Evolutionary conservation across 1,284 basidiomycete species (phyloP).

Genomic region (Irpex sp.): DNA sequence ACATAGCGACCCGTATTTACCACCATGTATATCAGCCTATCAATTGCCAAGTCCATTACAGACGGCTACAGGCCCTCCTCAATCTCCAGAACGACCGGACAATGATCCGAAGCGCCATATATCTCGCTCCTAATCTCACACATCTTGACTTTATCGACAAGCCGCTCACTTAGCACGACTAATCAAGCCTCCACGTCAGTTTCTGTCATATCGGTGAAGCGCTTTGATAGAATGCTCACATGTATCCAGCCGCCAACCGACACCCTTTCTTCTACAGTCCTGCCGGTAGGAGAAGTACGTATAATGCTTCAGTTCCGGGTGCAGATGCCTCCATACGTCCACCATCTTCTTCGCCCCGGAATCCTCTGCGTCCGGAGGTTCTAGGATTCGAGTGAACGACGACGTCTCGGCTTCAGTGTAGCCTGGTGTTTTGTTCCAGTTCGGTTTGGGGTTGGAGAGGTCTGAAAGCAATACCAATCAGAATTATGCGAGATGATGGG

Average conservation of each 20-base stretch:
- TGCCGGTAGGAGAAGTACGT: conserved; percentile 88
- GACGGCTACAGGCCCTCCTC: conserved; percentile 12
- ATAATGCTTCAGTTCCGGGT: conserved; percentile 70
- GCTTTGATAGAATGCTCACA: conserved; percentile 44
- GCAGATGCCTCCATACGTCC: conserved; percentile 78
- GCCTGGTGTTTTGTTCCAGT: conserved; percentile 80
- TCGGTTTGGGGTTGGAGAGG: conserved; percentile 59
- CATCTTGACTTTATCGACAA: conserved; percentile 59
- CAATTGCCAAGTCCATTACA: not conserved
- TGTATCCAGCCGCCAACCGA: conserved; percentile 87
- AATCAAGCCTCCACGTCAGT: conserved; percentile 1
- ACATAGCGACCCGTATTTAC: not conserved
- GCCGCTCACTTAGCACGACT: conserved; percentile 73
- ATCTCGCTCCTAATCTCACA: conserved; percentile 83
- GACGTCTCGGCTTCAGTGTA: conserved; percentile 79
- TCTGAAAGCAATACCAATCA: conserved; percentile 36
- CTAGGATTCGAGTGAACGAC: conserved; percentile 62
- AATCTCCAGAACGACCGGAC: conserved; percentile 76
- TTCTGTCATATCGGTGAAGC: not conserved
- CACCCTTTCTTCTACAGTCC: conserved; percentile 74
- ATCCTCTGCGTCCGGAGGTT: conserved; percentile 33
- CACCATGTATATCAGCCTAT: not conserved
- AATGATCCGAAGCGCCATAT: conserved; percentile 84
- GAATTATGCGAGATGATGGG: conserved; percentile 27
- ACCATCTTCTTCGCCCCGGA: conserved; percentile 50